A percentile compares a stretch with the other conserved stretches of the same genome.
Conservation (phyloP, 1,284 basidiomycete genomes). For the Erythrobasidium hasegawianum region DNA sequence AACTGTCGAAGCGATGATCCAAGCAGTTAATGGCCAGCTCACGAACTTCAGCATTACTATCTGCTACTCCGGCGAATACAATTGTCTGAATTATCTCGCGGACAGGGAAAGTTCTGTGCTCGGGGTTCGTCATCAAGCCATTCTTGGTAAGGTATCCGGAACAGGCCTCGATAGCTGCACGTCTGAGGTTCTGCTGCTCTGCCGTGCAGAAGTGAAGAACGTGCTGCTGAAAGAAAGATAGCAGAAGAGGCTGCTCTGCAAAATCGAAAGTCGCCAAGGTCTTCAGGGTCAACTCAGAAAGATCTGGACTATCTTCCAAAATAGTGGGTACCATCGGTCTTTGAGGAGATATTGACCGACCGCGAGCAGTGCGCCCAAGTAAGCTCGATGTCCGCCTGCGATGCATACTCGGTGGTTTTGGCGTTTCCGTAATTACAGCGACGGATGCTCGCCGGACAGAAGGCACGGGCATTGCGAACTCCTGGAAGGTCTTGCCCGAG, state of each 20-base stretch:
- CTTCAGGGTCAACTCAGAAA: not conserved
- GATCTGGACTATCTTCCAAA: not conserved
- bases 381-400: conserved; percentile 16
- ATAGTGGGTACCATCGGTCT: not conserved
- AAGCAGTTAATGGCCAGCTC: not conserved
- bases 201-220: not conserved
- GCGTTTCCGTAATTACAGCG: conserved; percentile 1
- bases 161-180: conserved; percentile 15
- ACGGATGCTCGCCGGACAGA: conserved; percentile 18
- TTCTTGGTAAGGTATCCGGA: conserved; percentile 1
- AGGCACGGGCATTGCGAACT: conserved; percentile 15
- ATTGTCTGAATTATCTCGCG: conserved; percentile 23
- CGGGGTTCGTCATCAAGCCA: not conserved
- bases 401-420: conserved; percentile 6
- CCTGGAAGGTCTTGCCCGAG: conserved; percentile 14
- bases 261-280: conserved; percentile 19
- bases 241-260: conserved; percentile 19
- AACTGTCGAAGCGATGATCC: conserved; percentile 4
- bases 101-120: not conserved
- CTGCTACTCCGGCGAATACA: conserved; percentile 5
- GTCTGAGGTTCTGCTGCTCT: not conserved
- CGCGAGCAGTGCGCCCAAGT: conserved; percentile 9
- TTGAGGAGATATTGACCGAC: conserved; percentile 16
- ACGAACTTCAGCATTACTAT: conserved; percentile 4
- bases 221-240: conserved; percentile 24